A percentile compares a stretch with the other conserved stretches of the same genome.
phyloP scores from a whole-genome alignment of 148 eudicot species.

The Cornus florida region DNA sequence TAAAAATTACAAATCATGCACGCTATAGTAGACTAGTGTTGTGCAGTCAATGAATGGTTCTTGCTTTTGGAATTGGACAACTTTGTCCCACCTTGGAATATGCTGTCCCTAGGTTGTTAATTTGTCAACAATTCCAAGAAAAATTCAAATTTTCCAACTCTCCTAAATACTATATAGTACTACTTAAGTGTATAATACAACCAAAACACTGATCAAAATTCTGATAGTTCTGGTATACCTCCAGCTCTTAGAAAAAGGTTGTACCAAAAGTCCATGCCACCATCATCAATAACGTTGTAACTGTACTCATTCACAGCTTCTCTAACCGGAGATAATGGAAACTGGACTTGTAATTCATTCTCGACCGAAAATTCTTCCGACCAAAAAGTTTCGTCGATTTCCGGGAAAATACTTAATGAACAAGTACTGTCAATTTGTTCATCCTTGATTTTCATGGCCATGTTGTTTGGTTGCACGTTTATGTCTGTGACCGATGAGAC shows the following conservation, averaged over 20 bases:
- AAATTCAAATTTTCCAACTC: neutral
- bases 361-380: slow-evolving; percentile 22
- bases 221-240: slow-evolving; percentile 41
- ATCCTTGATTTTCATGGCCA: neutral
- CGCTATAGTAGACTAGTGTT: neutral
- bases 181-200: neutral
- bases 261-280: slow-evolving; percentile 49
- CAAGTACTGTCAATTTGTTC: slow-evolving; percentile 12
- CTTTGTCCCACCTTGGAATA: neutral
- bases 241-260: slow-evolving; percentile 40
- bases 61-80: slow-evolving; percentile 1
- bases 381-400: slow-evolving; percentile 69
- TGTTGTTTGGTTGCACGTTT: slow-evolving; percentile 15
- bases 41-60: neutral
- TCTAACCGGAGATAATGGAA: neutral
- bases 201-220: slow-evolving; percentile 30
- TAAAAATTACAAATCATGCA: neutral
- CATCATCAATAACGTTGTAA: slow-evolving; percentile 8
- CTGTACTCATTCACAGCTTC: neutral
- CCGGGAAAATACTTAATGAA: slow-evolving; percentile 21
- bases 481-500: slow-evolving; percentile 39
- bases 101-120: neutral
- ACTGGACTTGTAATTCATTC: neutral
- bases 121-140: neutral
- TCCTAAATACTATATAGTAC: neutral